Percentiles rank a stretch among this genome's conserved stretches.
Evolutionary conservation across 2,329 filamentous ascomycete species (phyloP).

Genomic region (Acephala macrosclerotiorum): DNA sequence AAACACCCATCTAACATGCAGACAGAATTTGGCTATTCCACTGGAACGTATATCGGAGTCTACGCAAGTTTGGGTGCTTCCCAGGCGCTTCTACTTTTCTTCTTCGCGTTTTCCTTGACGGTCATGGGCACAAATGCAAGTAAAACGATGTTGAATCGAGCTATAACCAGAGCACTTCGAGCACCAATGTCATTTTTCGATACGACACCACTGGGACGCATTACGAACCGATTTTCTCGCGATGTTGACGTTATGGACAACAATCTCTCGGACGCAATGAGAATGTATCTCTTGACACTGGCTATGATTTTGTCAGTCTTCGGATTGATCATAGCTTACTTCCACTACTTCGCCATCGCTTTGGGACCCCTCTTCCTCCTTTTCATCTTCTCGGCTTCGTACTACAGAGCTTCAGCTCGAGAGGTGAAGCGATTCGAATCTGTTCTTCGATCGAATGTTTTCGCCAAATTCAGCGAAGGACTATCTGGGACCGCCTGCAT

Average conservation of each 20-base stretch:
- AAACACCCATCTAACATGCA: constrained; percentile 4
- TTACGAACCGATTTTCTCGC: constrained; percentile 94
- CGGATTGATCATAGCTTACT: constrained; percentile 91
- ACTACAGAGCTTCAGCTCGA: constrained; percentile 89
- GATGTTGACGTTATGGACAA: constrained; percentile 99
- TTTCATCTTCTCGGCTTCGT: constrained; percentile 83
- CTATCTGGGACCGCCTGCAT: constrained; percentile 86
- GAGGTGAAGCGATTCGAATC: constrained; percentile 96
- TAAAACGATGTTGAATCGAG: constrained; percentile 80
- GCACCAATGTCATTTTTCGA: constrained; percentile 94
- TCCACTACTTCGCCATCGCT: constrained; percentile 78
- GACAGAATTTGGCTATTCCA: constrained; percentile 67
- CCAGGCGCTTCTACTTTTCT: constrained; percentile 80
- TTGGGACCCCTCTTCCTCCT: constrained; percentile 74
- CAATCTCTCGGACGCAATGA: constrained; percentile 84
- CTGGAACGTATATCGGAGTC: constrained; percentile 75
- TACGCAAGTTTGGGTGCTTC: constrained; percentile 74
- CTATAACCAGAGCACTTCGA: constrained; percentile 78
- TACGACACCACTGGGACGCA: constrained; percentile 91
- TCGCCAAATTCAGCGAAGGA: constrained; percentile 90
- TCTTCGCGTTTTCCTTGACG: constrained; percentile 80
- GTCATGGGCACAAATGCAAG: constrained; percentile 82
- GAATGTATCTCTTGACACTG: constrained; percentile 90
- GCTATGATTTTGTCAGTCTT: constrained; percentile 86
- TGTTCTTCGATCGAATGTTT: constrained; percentile 85